These are phyloP conservation scores for Penicillium crustosum DNA, from an alignment of 2,329 filamentous ascomycete genomes.

Conservation along the genomic window DNA sequence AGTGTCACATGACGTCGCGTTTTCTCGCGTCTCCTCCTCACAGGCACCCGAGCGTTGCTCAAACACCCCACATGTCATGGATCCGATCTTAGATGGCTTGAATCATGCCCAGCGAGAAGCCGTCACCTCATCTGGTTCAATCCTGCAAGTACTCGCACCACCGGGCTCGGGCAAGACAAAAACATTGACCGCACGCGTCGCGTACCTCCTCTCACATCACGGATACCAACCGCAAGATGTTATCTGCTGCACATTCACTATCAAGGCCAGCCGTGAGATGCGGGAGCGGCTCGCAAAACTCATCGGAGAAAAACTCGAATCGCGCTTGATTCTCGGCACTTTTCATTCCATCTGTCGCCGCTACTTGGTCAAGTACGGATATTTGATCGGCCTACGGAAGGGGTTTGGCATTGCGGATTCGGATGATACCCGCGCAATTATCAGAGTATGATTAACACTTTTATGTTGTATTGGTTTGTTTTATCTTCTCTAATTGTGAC, in stretches of 20 bases:
- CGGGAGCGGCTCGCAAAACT: conserved; percentile 77
- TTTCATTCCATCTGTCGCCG: conserved; percentile 91
- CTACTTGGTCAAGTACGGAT: conserved; percentile 80
- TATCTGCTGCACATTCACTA: conserved; percentile 94
- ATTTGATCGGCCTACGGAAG: conserved; percentile 74
- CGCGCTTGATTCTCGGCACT: conserved; percentile 80
- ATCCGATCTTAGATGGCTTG: conserved; percentile 59
- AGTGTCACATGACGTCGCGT: conserved; percentile 33
- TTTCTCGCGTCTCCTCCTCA: conserved; percentile 20
- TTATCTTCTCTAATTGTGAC: conserved; percentile 12
- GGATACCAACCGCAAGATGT: conserved; percentile 79
- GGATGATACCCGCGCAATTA: conserved; percentile 73
- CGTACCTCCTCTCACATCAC: conserved; percentile 74
- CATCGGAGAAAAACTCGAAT: conserved; percentile 75
- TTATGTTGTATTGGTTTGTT: not conserved
- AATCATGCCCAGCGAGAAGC: conserved; percentile 65
- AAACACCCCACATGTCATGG: conserved; percentile 43
- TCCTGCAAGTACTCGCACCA: conserved; percentile 62
- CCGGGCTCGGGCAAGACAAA: conserved; percentile 86
- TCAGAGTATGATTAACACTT: conserved; percentile 51
- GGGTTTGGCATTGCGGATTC: conserved; percentile 91
- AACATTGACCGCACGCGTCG: conserved; percentile 87
- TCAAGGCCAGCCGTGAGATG: conserved; percentile 94
- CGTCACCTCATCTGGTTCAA: conserved; percentile 61
- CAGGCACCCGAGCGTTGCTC: conserved; percentile 2